A percentile compares a stretch with the other conserved stretches of the same genome.
Conservation (phyloP, 148 eudicot species). For the Camellia sinensis region DNA sequence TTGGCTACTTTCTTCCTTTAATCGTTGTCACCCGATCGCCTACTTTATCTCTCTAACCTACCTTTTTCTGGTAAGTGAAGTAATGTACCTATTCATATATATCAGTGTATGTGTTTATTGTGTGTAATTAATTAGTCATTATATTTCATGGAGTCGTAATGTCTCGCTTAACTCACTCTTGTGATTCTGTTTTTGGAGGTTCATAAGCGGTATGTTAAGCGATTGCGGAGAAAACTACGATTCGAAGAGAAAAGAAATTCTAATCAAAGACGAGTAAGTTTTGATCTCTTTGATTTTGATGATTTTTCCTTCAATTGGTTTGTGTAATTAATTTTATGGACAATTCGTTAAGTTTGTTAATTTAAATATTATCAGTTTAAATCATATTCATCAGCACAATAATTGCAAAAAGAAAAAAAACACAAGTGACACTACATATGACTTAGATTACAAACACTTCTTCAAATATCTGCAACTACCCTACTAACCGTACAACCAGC, state of each 20-base stretch:
- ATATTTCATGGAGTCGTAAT: neutral
- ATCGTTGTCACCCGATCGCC: constrained; percentile 40
- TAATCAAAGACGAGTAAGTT: constrained; percentile 66
- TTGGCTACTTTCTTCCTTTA: constrained; percentile 52
- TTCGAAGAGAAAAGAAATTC: constrained; percentile 70
- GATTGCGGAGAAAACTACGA: constrained; percentile 62
- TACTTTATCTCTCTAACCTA: constrained; percentile 52
- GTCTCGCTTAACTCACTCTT: neutral
- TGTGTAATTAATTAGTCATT: neutral
- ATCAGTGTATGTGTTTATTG: neutral
- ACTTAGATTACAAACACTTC: no score
- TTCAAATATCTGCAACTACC: no score
- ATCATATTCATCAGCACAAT: no score
- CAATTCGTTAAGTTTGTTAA: no score
- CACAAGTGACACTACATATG: no score
- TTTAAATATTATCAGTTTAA: no score
- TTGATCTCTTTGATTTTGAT: neutral
- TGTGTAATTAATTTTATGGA: no score
- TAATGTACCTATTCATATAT: neutral
- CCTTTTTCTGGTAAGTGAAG: constrained; percentile 52
- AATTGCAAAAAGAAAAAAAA: no score
- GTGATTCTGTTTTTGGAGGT: constrained; percentile 44
- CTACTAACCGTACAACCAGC: no score
- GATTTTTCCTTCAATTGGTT: neutral
- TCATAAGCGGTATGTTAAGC: constrained; percentile 56